Evolutionary conservation across 2,329 filamentous ascomycete species (phyloP).

Genomic region (Epichloe scottii): DNA sequence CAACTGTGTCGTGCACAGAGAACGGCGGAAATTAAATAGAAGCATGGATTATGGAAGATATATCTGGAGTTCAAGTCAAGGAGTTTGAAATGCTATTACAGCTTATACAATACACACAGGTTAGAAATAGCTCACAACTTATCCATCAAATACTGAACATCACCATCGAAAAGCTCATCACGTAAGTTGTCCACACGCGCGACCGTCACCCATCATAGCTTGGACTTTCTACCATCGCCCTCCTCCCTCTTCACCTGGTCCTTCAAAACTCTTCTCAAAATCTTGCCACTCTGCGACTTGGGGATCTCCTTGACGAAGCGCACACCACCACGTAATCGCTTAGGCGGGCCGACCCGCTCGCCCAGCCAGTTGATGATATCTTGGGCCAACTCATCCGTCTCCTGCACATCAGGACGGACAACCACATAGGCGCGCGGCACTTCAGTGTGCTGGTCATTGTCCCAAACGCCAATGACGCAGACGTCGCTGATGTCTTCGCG

Average conservation of each 20-base stretch:
- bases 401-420: slow-evolving; percentile 22
- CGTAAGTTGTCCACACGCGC: not conserved
- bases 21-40: too few relatives aligned
- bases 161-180: not conserved
- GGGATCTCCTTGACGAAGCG: slow-evolving; percentile 55
- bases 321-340: slow-evolving; percentile 60
- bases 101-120: not conserved
- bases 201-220: slow-evolving; percentile 18
- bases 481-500: slow-evolving; percentile 39
- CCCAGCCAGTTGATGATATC: slow-evolving; percentile 29
- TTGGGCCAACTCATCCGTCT: slow-evolving; percentile 19
- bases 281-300: slow-evolving; percentile 50
- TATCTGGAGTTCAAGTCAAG: fast-evolving
- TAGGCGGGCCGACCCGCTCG: slow-evolving; percentile 50
- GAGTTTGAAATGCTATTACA: too few relatives aligned
- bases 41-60: too few relatives aligned
- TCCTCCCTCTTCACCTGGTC: slow-evolving; percentile 26
- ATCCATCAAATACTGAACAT: not conserved
- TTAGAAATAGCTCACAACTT: too few relatives aligned
- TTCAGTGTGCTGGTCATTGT: slow-evolving; percentile 50
- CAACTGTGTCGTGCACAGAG: too few relatives aligned
- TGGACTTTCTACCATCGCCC: slow-evolving; percentile 17
- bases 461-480: slow-evolving; percentile 51
- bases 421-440: slow-evolving; percentile 42
- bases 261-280: slow-evolving; percentile 37